Evolutionary conservation across 1,139 yeast species (phyloP), one percentile per base, ranked within the genome.

Genomic region (Saccharomyces hybrid): DNA sequence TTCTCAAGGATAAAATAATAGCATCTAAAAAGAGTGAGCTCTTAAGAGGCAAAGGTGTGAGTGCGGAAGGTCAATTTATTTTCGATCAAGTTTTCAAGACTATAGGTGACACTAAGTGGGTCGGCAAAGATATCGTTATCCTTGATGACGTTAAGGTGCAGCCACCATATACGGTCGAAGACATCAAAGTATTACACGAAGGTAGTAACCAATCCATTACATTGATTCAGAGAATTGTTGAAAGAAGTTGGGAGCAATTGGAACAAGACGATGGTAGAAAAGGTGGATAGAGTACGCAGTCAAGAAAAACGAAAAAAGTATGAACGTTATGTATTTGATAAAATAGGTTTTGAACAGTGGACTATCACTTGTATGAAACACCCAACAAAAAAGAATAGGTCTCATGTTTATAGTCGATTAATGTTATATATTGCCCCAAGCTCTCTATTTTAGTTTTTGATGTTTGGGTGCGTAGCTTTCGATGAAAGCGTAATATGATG

Each of bases 171-270:
- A 71, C 71, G 12, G 64, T 75, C 0, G 74, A 72, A 24, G 69
- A 62, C 11, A 62, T 72, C 34, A 65, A 60, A 27, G 47, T 58
- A n/a, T 14, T 60, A 19, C 65, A 60, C 26, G 61, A 70, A 3
- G 72, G 73, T 12, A 67, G 69, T 31, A 68, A 77, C 7, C 73
- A 71, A 51, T 78, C 81, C 19, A 64, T 77, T 32, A 72, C 73
- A 19, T 72, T 80, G 56, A 79, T 85, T 26, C 78, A 76, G 63
- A 75, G 77, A 60, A 77, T 81, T 52, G 79, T 84, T 27, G 78
- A 77, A 57, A 83, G 80, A 56, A 79, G 80, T 34, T 81, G 86
- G 83, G 72, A 75, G 50, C 78, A 76, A 57, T 68, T 80, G 57
- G 50, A 53, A 14, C 53, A 53, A 24, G 56, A 55, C 29, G 56